Evolutionary conservation across 495 filamentous ascomycete genomes (phyloP), one percentile per base, ranked within the genome.

Genomic region (Xanthoparmelia taractica): DNA sequence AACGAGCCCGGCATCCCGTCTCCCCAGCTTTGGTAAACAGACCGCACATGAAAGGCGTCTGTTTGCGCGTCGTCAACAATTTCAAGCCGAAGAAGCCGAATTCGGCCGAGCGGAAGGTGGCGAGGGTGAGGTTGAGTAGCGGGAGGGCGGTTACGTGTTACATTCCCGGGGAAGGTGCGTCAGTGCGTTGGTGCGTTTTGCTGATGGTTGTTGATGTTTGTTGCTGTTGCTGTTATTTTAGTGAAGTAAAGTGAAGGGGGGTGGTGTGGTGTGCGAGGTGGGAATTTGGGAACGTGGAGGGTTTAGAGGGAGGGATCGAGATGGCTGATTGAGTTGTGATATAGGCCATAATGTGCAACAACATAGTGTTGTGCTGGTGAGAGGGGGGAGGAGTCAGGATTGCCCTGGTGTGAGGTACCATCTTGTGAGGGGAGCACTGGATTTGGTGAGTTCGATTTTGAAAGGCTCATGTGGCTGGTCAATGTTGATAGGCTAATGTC

Each of bases 401-500:
- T 97, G 93, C 79, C 94, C 94, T 60, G 94, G 94, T 83, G 94
- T 99, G 77, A 87, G 91, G 69, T 99, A 99, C 73, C 87, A 92
- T 73, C 77, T 96, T 69, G 89, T 99, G 48, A 80, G 94, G 69
- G 94, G 94, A 40, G 90, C 92, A 23, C 79, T 96, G 79, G 94
- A 99, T 85, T 77, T 98, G 84, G 93, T 96, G 79, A 71, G 90
- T 82, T 41, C 7, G 48, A n/a, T 29, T 60, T 40, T 18, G 20
- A n/a, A 57, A 36, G 38, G 8, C 56, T 54, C 43, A 48, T 63
- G 57, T 54, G 66, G 31, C 25, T 58, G 70, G 61, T 67, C 20
- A 63, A 38, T n/a, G 50, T 58, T 33, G 4, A 11, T 58, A 23
- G 47, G 61, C 64, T 60, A 63, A 68, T 65, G 70, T 56, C 72